Base-by-base conservation (phyloP, 495 filamentous ascomycete species). In the Xylaria flabelliformis region DNA sequence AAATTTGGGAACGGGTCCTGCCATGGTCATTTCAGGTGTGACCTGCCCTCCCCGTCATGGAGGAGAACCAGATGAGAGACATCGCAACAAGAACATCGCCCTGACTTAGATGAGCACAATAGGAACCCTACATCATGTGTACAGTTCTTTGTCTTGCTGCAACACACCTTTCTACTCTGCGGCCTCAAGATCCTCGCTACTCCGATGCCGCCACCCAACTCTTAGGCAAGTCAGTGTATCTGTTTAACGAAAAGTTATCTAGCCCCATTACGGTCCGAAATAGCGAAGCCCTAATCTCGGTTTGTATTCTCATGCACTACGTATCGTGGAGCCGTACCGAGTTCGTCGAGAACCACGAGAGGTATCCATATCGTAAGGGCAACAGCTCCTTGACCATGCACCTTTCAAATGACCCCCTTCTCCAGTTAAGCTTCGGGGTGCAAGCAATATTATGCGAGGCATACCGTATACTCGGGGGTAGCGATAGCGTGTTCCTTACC, bases 111-210 rank as follows among this genome's bases (percentile, higher is more conserved):
- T 59, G 44, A 3, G 44, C 21, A 32, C 55, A 58, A 51, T 67
- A 76, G 26, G 73, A 78, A 70, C 73, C 64, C 9, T 78, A 78
- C 50, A 72, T 79, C 19, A 64, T 79, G 21, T 78, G 70, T 68
- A 72, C 76, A 15, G 74, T 78, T 32, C 74, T 79, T 44, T 75
- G 74, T 32, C 59, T 79, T 36, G 71, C 76, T 0, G 78, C 78
- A 2, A 75, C 73, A 5, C 78, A 79, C 66, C 71, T 78, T 21
- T 51, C 51, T 34, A 67, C 71, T 46, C 73, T 79, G 15, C 32
- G 44, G 41, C 76, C 74, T 9, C 32, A 44, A 24, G 36, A n/a
- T 46, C 10, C 39, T 46, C 61, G 61, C 21, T 64, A 64, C 26
- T 64, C 61, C 4, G 12, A 64, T 64, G 39, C 9, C 39, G 61